Conservation (phyloP, 2,329 filamentous ascomycete genomes). For the Canariomyces notabilis region DNA sequence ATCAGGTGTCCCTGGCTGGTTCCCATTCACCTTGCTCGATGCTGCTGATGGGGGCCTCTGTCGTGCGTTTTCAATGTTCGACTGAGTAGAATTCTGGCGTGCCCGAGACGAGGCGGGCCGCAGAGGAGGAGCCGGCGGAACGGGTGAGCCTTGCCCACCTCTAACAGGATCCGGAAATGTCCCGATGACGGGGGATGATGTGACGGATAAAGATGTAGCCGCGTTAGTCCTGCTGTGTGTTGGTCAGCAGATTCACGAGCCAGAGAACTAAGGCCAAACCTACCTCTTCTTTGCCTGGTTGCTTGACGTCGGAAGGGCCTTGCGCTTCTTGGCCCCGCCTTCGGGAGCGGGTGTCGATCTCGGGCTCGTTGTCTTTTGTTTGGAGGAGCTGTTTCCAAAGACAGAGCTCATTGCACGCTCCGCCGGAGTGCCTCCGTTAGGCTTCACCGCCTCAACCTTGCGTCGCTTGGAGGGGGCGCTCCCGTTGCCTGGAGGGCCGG, state of each 20-base stretch:
- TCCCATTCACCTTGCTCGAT: constrained; percentile 57
- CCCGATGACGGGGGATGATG: constrained; percentile 70
- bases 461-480: constrained; percentile 65
- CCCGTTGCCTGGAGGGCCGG: constrained; percentile 44
- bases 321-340: constrained; percentile 63
- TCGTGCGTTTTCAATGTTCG: constrained; percentile 50
- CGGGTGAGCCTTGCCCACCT: constrained; percentile 53
- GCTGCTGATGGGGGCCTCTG: constrained; percentile 55
- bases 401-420: constrained; percentile 65
- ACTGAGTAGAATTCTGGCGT: constrained; percentile 68
- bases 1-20: constrained; percentile 36
- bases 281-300: constrained; percentile 76
- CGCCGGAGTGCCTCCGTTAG: constrained; percentile 47
- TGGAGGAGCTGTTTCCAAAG: constrained; percentile 46
- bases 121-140: constrained; percentile 48
- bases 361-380: constrained; percentile 59
- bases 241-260: constrained; percentile 13
- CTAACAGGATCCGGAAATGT: constrained; percentile 59
- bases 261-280: constrained; percentile 28
- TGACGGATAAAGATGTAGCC: constrained; percentile 62
- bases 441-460: constrained; percentile 70
- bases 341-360: constrained; percentile 64
- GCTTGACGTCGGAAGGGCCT: constrained; percentile 59
- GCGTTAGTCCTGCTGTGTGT: constrained; percentile 29
- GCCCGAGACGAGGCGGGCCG: constrained; percentile 65